A percentile compares a stretch with the other conserved stretches of the same genome.
These are phyloP conservation scores for Apiospora kogelbergensis DNA, from an alignment of 2,329 filamentous ascomycete species.

Conservation along the genomic window DNA sequence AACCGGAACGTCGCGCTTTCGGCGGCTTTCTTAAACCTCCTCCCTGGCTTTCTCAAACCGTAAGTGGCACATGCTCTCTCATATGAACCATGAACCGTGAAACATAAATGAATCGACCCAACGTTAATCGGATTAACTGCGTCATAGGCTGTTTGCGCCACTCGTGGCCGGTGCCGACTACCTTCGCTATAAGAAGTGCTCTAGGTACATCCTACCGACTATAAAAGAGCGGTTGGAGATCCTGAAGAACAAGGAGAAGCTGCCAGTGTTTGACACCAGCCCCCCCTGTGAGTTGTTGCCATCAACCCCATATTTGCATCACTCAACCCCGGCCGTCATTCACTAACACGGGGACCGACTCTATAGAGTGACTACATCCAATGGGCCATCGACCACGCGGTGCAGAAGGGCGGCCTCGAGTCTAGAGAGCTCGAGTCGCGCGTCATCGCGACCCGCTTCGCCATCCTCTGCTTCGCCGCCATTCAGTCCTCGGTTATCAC, in stretches of 20 bases:
- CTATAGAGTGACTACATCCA: conserved; percentile 38
- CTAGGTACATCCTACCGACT: conserved; percentile 32
- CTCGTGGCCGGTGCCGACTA: conserved; percentile 32
- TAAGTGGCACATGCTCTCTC: conserved; percentile 23
- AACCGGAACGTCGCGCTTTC: conserved; percentile 30
- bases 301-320: too few species aligned
- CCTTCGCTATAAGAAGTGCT: conserved; percentile 30
- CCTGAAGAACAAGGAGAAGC: conserved; percentile 23
- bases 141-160: conserved; percentile 28
- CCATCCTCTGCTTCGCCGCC: conserved; percentile 35
- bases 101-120: too few species aligned
- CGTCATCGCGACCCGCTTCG: conserved; percentile 33
- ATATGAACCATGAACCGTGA: too few species aligned
- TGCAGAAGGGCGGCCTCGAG: conserved; percentile 25
- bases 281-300: conserved; percentile 23
- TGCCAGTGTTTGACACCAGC: conserved; percentile 17
- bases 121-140: too few species aligned
- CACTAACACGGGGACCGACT: background rate
- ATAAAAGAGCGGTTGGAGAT: conserved; percentile 30
- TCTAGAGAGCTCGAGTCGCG: conserved; percentile 28
- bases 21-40: conserved; percentile 29
- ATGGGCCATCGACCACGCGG: conserved; percentile 38
- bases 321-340: too few species aligned
- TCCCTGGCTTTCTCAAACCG: conserved; percentile 32
- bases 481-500: conserved; percentile 40